Conservation (phyloP, 2,329 filamentous ascomycete genomes). For the Xylaria sp. region DNA sequence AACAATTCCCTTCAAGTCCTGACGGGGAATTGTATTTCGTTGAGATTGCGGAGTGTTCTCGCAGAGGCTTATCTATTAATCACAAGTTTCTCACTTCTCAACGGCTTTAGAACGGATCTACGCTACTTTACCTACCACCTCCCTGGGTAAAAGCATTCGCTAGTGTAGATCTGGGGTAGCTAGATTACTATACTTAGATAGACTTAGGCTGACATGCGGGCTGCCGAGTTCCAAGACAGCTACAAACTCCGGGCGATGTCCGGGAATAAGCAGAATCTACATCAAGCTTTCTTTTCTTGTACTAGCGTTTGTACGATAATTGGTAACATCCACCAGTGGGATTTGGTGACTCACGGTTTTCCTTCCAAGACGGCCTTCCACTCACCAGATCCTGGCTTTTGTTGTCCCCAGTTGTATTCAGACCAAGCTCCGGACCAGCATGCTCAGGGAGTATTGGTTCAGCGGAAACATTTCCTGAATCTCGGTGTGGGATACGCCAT, state of each 20-base stretch:
- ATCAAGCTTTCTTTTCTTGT: neutral
- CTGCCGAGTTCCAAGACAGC: slow-evolving; percentile 4
- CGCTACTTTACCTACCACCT: neutral
- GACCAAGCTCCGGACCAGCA: neutral
- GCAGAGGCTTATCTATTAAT: too few relatives aligned
- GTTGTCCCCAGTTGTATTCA: neutral
- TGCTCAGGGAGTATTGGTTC: neutral
- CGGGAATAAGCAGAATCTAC: neutral
- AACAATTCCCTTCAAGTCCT: neutral
- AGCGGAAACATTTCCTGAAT: neutral
- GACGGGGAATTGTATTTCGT: neutral
- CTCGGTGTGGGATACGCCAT: neutral
- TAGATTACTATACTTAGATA: neutral
- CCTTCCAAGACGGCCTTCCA: neutral
- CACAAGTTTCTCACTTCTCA: too few relatives aligned
- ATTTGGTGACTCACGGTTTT: neutral
- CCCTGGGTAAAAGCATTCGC: neutral
- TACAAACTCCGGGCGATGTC: neutral
- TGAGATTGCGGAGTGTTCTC: neutral
- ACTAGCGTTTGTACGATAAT: neutral
- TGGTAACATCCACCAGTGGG: neutral
- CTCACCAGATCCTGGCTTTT: neutral
- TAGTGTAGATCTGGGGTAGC: neutral
- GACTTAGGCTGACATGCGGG: slow-evolving; percentile 3
- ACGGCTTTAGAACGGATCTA: neutral